Base-by-base conservation (phyloP, 1,284 basidiomycete genomes). In the Erythrobasidium hasegawianum region DNA sequence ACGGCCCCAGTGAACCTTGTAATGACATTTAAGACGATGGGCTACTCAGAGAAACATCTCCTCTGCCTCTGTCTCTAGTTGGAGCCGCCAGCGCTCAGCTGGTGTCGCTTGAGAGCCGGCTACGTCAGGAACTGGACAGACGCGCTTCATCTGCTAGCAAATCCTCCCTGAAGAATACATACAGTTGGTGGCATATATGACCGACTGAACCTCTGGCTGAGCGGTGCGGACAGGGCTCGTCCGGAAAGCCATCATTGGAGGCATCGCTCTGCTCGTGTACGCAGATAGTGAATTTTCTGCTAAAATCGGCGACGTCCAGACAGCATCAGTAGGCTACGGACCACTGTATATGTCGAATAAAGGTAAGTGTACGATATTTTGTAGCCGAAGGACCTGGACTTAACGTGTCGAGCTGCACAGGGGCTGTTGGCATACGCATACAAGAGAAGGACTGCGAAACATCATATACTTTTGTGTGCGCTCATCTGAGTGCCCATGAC, bases 401-500 rank as follows among this genome's bases (percentile, higher is more conserved):
- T 39, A 2, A 18, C 2, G 43, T 52, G 2, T 27, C 16, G 2
- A 68, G 7, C 73, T 72, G 1, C 69, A 75, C 50, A 61, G 11
- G 80, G 49, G 72, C 80, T 13, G 68, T 38, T 5, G 68, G 64
- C 14, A 52, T 67, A 9, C 43, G 58, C 1, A 27, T 67, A 1
- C 13, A 14, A 10, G 47, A 49, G 20, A 43, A 62, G n/a, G 45
- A 39, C 22, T 41, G 55, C 11, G 40, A 54, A 18, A 64, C 75
- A 64, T 71, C 71, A 11, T 68, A 71, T 59, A 97, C 94, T 5
- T 97, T 98, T 75, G 88, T 97, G 22, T 87, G 86, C 74, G 88
- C 91, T 11, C 94, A 98, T 79, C 83, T 98, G 56, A 79, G 92
- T 2, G 88, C 95, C 2, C 88, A 94, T 76, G 86, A 87, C 59